Evolutionary conservation across 805 yeast species (phyloP), one percentile per base, ranked within the genome.

Genomic region (Pichia nakasei): DNA sequence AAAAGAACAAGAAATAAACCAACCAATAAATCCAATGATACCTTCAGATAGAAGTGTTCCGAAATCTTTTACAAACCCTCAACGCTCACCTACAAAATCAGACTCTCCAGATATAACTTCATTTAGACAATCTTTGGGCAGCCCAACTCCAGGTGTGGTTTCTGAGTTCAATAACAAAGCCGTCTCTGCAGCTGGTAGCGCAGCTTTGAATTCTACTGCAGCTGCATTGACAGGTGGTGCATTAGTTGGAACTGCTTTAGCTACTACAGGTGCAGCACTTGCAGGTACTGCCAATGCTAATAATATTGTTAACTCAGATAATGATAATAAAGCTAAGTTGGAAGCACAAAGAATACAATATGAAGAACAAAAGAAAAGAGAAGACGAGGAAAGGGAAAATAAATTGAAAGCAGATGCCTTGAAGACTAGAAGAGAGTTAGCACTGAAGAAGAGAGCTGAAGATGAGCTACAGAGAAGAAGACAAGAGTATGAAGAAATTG

Each of bases 11-110:
- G n/a, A 9, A 20, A 9, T 12, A 24, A 24, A 12, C 17, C 21
- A 8, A 15, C 3, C 41, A 21, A 15, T 24, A 21, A 20, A n/a
- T 21, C 19, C 41, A 18, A 24, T 29, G 5, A 5, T 18, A 5
- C 20, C 45, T 7, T 41, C 38, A 5, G 24, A 11, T 3, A 35
- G 34, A 34, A 27, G 6, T 24, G 12, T 31, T 3, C 24, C 38
- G 9, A 40, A 36, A 37, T 26, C 43, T 4, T 44, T 40, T 31
- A 33, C 47, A 13, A 41, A 31, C 21, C 38, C 42, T 9, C 42
- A 37, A 20, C 37, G 48, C 7, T 41, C 48, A 2, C 48, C 48
- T n/a, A 27, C 21, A 6, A 45, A 45, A 34, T 19, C 42, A 15
- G 26, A 26, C 2, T 24, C 35, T 8, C 38, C 36, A 3, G 42